Conservation (phyloP, 441 rosid species). For the Gossypium gossypioides region DNA sequence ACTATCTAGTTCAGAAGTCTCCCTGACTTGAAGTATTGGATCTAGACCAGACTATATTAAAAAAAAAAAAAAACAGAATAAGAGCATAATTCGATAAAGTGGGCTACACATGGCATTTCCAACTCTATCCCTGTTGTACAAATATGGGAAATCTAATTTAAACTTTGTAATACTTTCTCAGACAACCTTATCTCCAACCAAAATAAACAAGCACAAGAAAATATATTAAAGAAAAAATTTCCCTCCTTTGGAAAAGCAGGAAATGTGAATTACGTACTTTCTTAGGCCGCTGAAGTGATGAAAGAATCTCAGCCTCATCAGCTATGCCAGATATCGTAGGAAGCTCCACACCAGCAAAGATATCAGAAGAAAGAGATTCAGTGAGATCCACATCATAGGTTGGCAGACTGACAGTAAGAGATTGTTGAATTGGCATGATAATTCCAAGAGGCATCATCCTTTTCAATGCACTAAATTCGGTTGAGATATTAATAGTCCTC, state of each 20-base stretch:
- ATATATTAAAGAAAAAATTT: neutral
- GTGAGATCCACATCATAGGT: slow-evolving; percentile 40
- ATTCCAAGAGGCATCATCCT: slow-evolving; percentile 95
- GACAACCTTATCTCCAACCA: neutral
- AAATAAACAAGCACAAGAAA: neutral
- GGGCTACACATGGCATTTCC: neutral
- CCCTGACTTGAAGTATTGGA: neutral
- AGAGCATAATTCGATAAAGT: neutral
- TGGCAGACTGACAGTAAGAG: slow-evolving; percentile 84
- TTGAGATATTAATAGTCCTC: slow-evolving; percentile 73
- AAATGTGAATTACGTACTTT: slow-evolving; percentile 39
- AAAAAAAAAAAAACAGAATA: neutral
- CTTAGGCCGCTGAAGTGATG: slow-evolving; percentile 95
- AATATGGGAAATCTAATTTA: neutral
- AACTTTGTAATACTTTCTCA: neutral
- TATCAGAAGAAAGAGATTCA: slow-evolving; percentile 49
- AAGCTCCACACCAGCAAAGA: slow-evolving; percentile 71
- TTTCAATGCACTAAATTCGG: slow-evolving; percentile 96
- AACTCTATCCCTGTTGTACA: neutral
- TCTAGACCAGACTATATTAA: neutral
- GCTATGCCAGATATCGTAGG: slow-evolving; percentile 86
- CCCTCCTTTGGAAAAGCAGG: slow-evolving; percentile 4
- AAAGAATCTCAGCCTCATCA: slow-evolving; percentile 98
- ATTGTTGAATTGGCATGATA: slow-evolving; percentile 89
- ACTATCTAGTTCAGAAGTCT: neutral